phyloP scores from a whole-genome alignment of 352 stramenopile species.

The Phytophthora sansomeana region DNA sequence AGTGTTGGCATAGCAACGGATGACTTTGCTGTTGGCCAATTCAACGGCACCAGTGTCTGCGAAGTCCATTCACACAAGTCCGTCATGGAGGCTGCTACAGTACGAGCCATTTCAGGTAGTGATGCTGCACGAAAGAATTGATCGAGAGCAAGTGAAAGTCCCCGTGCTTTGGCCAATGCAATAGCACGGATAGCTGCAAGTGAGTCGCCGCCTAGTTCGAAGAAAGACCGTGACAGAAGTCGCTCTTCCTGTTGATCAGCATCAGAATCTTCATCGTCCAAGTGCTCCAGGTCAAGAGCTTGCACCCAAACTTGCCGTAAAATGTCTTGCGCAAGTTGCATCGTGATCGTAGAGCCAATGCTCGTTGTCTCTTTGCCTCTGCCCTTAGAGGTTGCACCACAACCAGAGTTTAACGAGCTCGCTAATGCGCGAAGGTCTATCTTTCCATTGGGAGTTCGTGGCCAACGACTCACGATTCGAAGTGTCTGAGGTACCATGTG shows the following conservation, averaged over 20 bases:
- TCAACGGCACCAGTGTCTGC: constrained; percentile 45
- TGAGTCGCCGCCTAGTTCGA: constrained; percentile 75
- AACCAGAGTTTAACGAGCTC: not conserved
- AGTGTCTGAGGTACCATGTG: constrained; percentile 79
- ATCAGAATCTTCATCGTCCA: constrained; percentile 13
- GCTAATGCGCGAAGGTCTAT: constrained; percentile 59
- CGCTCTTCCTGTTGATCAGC: constrained; percentile 18
- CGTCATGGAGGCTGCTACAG: constrained; percentile 20
- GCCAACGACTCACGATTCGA: constrained; percentile 50
- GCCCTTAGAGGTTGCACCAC: not conserved
- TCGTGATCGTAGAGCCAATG: constrained; percentile 16
- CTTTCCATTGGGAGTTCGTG: constrained; percentile 79
- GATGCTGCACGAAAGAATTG: constrained; percentile 52
- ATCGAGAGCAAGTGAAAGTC: constrained; percentile 51
- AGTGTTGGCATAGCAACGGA: constrained; percentile 19
- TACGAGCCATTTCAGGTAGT: constrained; percentile 49
- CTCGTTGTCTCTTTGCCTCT: not conserved
- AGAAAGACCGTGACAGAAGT: constrained; percentile 53
- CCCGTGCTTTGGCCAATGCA: constrained; percentile 56
- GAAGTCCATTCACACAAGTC: constrained; percentile 18
- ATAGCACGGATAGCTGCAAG: constrained; percentile 73
- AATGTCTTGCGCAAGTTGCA: constrained; percentile 45
- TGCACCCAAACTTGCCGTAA: constrained; percentile 62
- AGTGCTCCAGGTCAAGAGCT: constrained; percentile 45
- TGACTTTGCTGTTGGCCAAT: constrained; percentile 28